Base-by-base conservation (phyloP, 2,329 filamentous ascomycete genomes). In the Cladosporium sp. region DNA sequence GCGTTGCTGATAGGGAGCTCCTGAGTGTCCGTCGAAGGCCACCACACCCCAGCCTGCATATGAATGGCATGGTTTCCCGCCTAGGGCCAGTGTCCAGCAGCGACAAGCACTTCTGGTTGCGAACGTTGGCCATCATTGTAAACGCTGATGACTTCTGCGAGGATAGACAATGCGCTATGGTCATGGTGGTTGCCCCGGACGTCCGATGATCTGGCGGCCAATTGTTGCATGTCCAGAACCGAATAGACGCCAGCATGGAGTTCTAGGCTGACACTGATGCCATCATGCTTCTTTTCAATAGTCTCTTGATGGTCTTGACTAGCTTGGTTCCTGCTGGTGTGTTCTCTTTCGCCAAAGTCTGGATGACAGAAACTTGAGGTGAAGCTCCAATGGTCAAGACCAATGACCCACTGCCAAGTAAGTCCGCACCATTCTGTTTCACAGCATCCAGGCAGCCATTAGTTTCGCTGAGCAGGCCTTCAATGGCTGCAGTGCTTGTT, bases 21-120 rank as follows among this genome's bases (percentile, higher is more conserved):
- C 91, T 0, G 70, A 70, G 13, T 78, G 67, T 23, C 13, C 5
- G 85, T 88, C 91, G 0, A 85, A 83, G 65, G 84, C 85, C 3
- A 92, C 77, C 39, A 92, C 82, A 0, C 89, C 91, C 87, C 88
- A 92, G 2, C 89, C 90, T 1, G 81, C 74, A 76, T 93, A 93
- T 65, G 85, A 85, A 67, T 87, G 86, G 72, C 90, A 91, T 1
- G 89, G 86, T 74, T 92, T 91, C 3, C 91, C 82, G 0, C 89
- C 91, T 0, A 95, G 78, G 0, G 89, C 91, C 11, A 93, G 79
- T 1, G 82, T 83, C 91, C 91, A 0, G 88, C 87, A 13, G 87
- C 88, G 58, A 93, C 79, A 2, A 95, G 81, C 0, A 84, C 89
- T 76, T 94, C 91, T 0, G 84, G 73, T 78, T 82, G 71, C 70